Evolutionary conservation across 2,329 filamentous ascomycete species (phyloP).

Genomic region (Xylaria sp.): DNA sequence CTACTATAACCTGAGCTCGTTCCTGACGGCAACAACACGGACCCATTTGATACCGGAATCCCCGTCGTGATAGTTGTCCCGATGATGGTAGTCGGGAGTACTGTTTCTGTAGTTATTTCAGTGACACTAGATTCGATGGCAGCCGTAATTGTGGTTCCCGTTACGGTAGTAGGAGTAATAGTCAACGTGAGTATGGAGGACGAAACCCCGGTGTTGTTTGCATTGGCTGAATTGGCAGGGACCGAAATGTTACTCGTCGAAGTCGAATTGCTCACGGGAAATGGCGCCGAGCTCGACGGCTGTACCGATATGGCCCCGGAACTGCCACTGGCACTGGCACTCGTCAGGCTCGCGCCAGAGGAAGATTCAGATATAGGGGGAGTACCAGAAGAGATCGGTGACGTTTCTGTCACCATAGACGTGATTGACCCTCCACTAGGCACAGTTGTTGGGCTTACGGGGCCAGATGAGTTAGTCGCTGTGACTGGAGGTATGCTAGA

Average conservation of each 20-base stretch:
- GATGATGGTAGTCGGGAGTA: slow-evolving; percentile 28
- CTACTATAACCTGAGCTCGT: slow-evolving; percentile 13
- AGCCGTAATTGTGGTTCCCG: slow-evolving; percentile 26
- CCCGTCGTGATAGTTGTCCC: slow-evolving; percentile 27
- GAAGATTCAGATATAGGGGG: slow-evolving; percentile 17
- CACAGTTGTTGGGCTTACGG: background rate
- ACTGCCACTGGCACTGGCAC: slow-evolving; percentile 27
- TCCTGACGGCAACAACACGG: slow-evolving; percentile 9
- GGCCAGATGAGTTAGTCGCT: slow-evolving; percentile 14
- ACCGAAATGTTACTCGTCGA: slow-evolving; percentile 11
- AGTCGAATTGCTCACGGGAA: slow-evolving; percentile 35
- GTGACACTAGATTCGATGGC: slow-evolving; percentile 20
- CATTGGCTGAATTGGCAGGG: slow-evolving; percentile 11
- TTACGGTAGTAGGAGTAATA: slow-evolving; percentile 26
- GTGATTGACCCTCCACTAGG: slow-evolving; percentile 16
- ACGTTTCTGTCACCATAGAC: slow-evolving; percentile 12
- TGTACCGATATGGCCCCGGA: slow-evolving; percentile 23
- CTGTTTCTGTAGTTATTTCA: slow-evolving; percentile 16
- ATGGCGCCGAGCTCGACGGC: slow-evolving; percentile 28
- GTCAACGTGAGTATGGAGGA: slow-evolving; percentile 30
- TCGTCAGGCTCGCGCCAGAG: slow-evolving; percentile 28
- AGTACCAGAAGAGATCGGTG: slow-evolving; percentile 24
- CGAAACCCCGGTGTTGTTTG: slow-evolving; percentile 22
- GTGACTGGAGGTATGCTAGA: slow-evolving; percentile 18
- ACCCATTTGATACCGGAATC: slow-evolving; percentile 18